phyloP scores from a whole-genome alignment of 257 asterid genomes.

The Petrea volubilis region DNA sequence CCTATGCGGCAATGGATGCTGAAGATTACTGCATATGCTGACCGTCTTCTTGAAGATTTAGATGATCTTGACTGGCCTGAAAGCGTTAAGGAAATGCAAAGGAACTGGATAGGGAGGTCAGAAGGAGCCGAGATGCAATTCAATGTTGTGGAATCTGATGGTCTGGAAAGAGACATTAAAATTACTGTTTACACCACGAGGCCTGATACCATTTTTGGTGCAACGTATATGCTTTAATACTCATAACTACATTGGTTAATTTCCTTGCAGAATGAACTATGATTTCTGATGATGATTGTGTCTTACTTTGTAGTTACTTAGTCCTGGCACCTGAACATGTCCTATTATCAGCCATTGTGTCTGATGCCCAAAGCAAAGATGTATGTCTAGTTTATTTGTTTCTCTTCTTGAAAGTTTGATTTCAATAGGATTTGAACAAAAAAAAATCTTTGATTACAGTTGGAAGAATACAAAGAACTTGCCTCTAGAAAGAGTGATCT shows the following conservation, averaged over 20 bases:
- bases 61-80: slow-evolving; percentile 99
- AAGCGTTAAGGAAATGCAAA: slow-evolving; percentile 98
- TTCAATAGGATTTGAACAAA: slow-evolving; percentile 14
- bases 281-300: slow-evolving; percentile 22
- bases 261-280: background rate
- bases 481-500: slow-evolving; percentile 95
- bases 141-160: slow-evolving; percentile 43
- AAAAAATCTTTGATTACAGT: slow-evolving; percentile 47
- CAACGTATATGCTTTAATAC: slow-evolving; percentile 62
- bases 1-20: slow-evolving; percentile 99
- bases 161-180: slow-evolving; percentile 48
- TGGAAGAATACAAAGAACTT: slow-evolving; percentile 80
- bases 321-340: slow-evolving; percentile 94
- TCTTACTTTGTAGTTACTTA: slow-evolving; percentile 61
- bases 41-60: slow-evolving; percentile 95
- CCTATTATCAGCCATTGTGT: slow-evolving; percentile 62
- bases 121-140: slow-evolving; percentile 95
- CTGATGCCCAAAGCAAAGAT: slow-evolving; percentile 61
- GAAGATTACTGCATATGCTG: slow-evolving; percentile 97
- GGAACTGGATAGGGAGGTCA: slow-evolving; percentile 98
- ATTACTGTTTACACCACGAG: slow-evolving; percentile 90
- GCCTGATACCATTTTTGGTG: slow-evolving; percentile 97
- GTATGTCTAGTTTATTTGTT: slow-evolving; percentile 45
- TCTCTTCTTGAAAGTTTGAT: slow-evolving; percentile 13
- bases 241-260: slow-evolving; percentile 9